A percentile compares a stretch with the other conserved stretches of the same genome.
Evolutionary conservation across 257 asterid genomes (phyloP).

Genomic region (Solanum paucissectum): DNA sequence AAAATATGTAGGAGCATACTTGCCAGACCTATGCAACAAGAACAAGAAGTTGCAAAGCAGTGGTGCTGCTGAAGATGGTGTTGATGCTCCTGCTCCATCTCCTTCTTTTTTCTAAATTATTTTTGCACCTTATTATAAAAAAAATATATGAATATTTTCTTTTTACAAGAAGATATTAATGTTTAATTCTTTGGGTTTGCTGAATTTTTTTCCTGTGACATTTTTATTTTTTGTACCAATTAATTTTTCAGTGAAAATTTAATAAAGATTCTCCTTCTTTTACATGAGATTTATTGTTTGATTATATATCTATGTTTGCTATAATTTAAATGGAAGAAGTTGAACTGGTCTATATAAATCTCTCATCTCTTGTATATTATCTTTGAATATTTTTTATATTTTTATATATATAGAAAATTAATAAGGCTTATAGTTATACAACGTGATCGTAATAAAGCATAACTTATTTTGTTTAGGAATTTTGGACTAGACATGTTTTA

Average conservation of each 20-base stretch:
- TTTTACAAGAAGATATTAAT: neutral
- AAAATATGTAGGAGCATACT: neutral
- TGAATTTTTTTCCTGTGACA: neutral
- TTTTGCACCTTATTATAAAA: neutral
- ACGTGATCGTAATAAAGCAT: too few relatives aligned
- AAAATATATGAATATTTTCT: neutral
- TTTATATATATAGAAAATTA: too few relatives aligned
- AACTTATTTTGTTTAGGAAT: too few relatives aligned
- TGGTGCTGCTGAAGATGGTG: neutral
- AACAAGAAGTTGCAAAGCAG: constrained; percentile 6
- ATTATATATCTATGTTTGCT: too few relatives aligned
- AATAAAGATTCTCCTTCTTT: neutral
- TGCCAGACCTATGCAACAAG: constrained; percentile 6
- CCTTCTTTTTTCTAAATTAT: constrained; percentile 15
- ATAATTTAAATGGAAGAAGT: too few relatives aligned
- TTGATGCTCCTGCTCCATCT: constrained; percentile 22
- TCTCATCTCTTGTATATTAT: too few relatives aligned
- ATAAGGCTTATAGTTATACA: too few relatives aligned
- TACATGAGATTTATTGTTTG: neutral
- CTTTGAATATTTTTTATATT: too few relatives aligned
- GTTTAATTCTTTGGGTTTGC: neutral
- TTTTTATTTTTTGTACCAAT: neutral
- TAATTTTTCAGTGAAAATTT: neutral
- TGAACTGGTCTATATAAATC: too few relatives aligned
- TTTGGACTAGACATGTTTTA: too few relatives aligned